These are phyloP conservation scores for Thyridium curvatum DNA, from an alignment of 2,329 filamentous ascomycete species.

Conservation along the genomic window DNA sequence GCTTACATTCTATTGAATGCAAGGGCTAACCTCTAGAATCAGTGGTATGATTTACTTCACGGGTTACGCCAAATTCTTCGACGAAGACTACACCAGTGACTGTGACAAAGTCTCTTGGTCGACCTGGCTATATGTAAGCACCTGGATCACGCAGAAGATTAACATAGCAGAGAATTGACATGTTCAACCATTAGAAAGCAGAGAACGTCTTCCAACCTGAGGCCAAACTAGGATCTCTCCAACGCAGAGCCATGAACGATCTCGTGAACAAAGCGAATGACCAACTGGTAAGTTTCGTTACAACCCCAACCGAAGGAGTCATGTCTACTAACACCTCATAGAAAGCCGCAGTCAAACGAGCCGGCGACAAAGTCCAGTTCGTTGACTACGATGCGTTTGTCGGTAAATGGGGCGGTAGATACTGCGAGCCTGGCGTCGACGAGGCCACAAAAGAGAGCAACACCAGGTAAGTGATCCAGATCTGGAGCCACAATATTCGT, in stretches of 20 bases:
- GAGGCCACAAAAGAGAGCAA: conserved; percentile 3
- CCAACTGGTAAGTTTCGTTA: neutral
- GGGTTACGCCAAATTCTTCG: neutral
- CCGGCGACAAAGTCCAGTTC: neutral
- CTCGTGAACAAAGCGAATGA: neutral
- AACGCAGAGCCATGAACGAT: neutral
- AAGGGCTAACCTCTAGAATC: too few relatives aligned
- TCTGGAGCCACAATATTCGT: neutral
- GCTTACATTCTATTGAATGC: too few relatives aligned
- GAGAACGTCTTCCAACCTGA: neutral
- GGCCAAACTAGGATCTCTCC: neutral
- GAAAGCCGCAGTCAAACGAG: too few relatives aligned
- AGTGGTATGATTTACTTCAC: neutral
- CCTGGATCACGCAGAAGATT: too few relatives aligned
- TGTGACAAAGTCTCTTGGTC: conserved; percentile 1
- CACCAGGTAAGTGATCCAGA: neutral
- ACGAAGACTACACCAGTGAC: neutral
- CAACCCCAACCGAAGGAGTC: neutral
- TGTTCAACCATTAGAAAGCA: neutral
- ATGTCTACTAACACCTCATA: too few relatives aligned
- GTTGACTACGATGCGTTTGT: conserved; percentile 1
- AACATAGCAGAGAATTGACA: too few relatives aligned
- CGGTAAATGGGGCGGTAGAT: neutral
- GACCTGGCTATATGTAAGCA: conserved; percentile 1
- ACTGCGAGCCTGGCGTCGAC: conserved; percentile 3